A percentile compares a stretch with the other conserved stretches of the same genome.
phyloP scores from a whole-genome alignment of 2,329 filamentous ascomycete genomes.

The Blumeriella jaapii region DNA sequence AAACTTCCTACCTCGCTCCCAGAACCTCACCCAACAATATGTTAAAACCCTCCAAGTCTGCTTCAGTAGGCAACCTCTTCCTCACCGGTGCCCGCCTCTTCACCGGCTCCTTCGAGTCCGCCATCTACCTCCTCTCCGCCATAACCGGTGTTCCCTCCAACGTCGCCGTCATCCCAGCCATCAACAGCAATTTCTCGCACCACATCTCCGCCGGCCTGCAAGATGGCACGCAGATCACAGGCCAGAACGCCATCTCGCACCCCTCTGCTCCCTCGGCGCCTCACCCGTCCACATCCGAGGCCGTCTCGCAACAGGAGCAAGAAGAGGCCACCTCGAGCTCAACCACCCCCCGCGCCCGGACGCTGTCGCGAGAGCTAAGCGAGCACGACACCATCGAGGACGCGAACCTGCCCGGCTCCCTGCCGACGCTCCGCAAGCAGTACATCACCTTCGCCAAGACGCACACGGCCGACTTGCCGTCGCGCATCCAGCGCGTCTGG shows the following conservation, averaged over 20 bases:
- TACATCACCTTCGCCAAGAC: slow-evolving; percentile 75
- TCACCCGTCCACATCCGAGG: not conserved
- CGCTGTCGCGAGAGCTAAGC: slow-evolving; percentile 32
- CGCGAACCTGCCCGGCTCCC: slow-evolving; percentile 67
- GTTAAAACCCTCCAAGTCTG: no score
- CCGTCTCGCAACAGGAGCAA: no score
- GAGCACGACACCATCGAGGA: slow-evolving; percentile 61
- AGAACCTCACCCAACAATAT: no score
- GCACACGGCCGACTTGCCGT: slow-evolving; percentile 61
- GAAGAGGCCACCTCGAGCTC: slow-evolving; percentile 14
- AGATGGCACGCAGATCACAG: slow-evolving; percentile 69
- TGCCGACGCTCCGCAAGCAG: slow-evolving; percentile 67
- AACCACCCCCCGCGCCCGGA: slow-evolving; percentile 8
- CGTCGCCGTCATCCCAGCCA: slow-evolving; percentile 72
- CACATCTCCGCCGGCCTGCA: slow-evolving; percentile 79
- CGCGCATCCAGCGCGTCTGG: slow-evolving; percentile 74
- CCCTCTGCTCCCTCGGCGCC: slow-evolving; percentile 33
- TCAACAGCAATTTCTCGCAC: slow-evolving; percentile 91
- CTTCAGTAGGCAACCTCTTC: slow-evolving; percentile 70
- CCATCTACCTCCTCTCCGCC: slow-evolving; percentile 78
- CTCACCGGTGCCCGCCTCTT: slow-evolving; percentile 79
- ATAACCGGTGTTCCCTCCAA: slow-evolving; percentile 74
- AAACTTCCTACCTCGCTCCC: no score
- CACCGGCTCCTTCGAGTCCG: slow-evolving; percentile 83
- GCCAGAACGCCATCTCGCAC: slow-evolving; percentile 88